Evolutionary conservation across 176 grass and related monocot genomes (phyloP).

Genomic region (Microstegium vimineum): DNA sequence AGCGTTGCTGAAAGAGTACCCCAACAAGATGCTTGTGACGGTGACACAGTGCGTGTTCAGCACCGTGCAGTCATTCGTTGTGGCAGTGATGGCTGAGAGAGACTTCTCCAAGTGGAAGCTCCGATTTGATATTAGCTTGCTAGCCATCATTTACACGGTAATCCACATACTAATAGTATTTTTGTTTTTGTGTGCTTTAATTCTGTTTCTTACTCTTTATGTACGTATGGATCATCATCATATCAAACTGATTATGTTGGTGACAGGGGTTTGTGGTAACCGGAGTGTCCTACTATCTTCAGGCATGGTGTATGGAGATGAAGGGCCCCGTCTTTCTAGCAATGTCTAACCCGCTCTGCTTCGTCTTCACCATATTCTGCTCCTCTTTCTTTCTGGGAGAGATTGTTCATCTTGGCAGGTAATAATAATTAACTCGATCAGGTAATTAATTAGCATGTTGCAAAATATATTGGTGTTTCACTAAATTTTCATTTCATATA

Average conservation of each 20-base stretch:
- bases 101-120: slow-evolving; percentile 47
- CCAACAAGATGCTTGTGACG: slow-evolving; percentile 61
- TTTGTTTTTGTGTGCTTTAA: no score
- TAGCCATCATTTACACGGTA: neutral
- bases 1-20: slow-evolving; percentile 34
- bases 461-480: neutral
- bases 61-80: slow-evolving; percentile 31
- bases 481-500: neutral
- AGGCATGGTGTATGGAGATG: slow-evolving; percentile 34
- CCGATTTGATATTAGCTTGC: neutral
- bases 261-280: neutral
- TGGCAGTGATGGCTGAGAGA: slow-evolving; percentile 26
- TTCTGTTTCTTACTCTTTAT: no score
- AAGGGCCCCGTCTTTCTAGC: slow-evolving; percentile 41
- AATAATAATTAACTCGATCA: no score
- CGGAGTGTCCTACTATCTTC: slow-evolving; percentile 21
- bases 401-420: slow-evolving; percentile 9
- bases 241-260: neutral
- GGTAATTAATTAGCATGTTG: no score
- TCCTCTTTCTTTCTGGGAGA: slow-evolving; percentile 14
- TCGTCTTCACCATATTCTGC: slow-evolving; percentile 29
- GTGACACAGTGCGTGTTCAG: slow-evolving; percentile 38
- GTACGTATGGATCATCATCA: no score
- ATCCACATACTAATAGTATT: neutral
- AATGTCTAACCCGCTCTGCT: slow-evolving; percentile 11